Base-by-base conservation (phyloP, 1,284 basidiomycete genomes). In the Vanrija sp. region DNA sequence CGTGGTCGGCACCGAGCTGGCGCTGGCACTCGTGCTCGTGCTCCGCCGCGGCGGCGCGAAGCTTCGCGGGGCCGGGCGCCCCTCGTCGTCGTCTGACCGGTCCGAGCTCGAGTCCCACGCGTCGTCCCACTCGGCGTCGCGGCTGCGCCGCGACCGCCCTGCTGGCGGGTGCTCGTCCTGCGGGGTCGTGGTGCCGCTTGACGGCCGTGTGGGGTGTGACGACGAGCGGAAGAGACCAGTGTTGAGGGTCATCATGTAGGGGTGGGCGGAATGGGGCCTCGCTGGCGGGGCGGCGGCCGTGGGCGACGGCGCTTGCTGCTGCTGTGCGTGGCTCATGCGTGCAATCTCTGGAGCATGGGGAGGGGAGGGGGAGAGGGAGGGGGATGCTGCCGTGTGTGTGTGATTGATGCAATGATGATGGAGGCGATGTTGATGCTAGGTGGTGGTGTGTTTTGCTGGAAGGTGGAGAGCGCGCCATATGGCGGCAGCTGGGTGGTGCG, bases 91-190 rank as follows among this genome's bases (percentile, higher is more conserved):
- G 14, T 26, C 44, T 29, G 44, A 26, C 44, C 23, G 26, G 15
- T 29, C 44, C 42, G 42, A 25, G 42, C 42, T 43, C 42, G 86
- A 88, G 78, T 93, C 90, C 90, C 91, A 93, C 45, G 86, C 89
- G 72, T 93, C 90, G 64, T 93, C 90, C 54, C 86, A 87, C 64
- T 87, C 85, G 1, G 83, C 82, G 2, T 85, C 85, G 19, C 82
- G 45, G n/a, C 16, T 40, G 15, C 19, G 21, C 25, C 54, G 9
- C 10, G 61, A 60, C 1, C 52, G 34, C 14, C 54, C 49, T 38
- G 55, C 44, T 3, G 38, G 16, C 6, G 43, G 26, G 46, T 53
- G 28, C 34, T 34, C 34, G 34, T 34, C 34, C 34, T 34, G 34
- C 34, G 44, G 44, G 5, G 44, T 25, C 6, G 21, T 26, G n/a